A percentile compares a stretch with the other conserved stretches of the same genome.
Conservation (phyloP, 1,139 yeast genomes). For the Yamadazyma pseudoaaseri region DNA sequence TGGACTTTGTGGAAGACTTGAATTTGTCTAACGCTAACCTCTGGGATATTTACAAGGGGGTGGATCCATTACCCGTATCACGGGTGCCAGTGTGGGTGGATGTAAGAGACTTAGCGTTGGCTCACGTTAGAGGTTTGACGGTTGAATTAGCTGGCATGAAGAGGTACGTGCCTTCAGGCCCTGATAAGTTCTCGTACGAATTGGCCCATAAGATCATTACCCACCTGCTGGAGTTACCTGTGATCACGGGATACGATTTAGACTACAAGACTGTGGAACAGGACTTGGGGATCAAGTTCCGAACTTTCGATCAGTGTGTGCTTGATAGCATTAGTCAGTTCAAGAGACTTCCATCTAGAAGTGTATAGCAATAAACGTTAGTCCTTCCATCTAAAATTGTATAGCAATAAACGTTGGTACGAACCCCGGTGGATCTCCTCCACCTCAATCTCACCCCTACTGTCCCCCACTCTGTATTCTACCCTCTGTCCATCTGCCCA, state of each 20-base stretch:
- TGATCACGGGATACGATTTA: constrained; percentile 15
- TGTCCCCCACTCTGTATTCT: too few species aligned
- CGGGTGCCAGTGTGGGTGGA: constrained; percentile 34
- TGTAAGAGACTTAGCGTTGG: constrained; percentile 39
- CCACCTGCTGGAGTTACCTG: constrained; percentile 4
- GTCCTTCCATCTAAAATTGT: too few species aligned
- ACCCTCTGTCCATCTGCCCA: too few species aligned
- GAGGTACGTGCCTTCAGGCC: constrained; percentile 24
- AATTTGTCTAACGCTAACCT: constrained; percentile 21
- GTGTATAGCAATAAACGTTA: constrained; percentile 1
- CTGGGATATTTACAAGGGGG: constrained; percentile 14
- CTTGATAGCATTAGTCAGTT: constrained; percentile 40
- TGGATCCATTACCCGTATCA: constrained; percentile 16
- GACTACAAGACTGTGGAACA: constrained; percentile 27
- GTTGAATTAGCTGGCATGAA: constrained; percentile 22
- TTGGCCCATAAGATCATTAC: constrained; percentile 23
- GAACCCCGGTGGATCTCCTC: too few species aligned
- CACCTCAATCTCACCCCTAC: too few species aligned
- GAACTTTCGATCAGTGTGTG: constrained; percentile 29
- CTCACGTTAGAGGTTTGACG: constrained; percentile 33
- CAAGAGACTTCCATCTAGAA: constrained; percentile 1
- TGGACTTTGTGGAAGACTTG: constrained; percentile 22
- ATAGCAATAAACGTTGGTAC: too few species aligned
- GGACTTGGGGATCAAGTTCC: constrained; percentile 34
- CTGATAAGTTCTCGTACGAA: constrained; percentile 25